Evolutionary conservation across 2,329 filamentous ascomycete species (phyloP), one percentile per base, ranked within the genome.

Genomic region (Ilyonectria sp.): DNA sequence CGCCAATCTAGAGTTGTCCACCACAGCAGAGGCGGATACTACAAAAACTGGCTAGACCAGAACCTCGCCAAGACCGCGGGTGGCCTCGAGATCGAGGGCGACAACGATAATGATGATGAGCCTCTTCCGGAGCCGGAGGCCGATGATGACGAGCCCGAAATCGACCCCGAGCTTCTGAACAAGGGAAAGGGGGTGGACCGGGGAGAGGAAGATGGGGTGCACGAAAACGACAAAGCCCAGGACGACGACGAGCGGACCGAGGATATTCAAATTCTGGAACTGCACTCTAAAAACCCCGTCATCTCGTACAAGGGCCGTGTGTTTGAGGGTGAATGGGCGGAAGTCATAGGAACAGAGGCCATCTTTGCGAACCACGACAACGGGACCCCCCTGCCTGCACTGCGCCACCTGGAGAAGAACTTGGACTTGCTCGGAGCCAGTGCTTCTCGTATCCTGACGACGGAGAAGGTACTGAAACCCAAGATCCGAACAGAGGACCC

Each of bases 261-360:
- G 21, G 81, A 87, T 44, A 88, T 97, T 6, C 94, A 97, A 76
- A 91, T 98, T 57, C 85, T 96, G n/a, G 94, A 94, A 31, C 86
- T 98, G 4, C 92, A 97, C 79, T 91, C 91, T 1, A 76, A 82
- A 2, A 92, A 93, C 55, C 95, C 95, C 0, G 83, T 97, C 31
- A 86, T 97, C 66, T 92, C 92, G 23, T 97, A 97, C 81, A 88
- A 92, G 65, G 93, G 92, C 33, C 89, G 91, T 69, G 84, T 97
- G 23, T 96, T 95, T 77, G 90, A 90, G 70, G 95, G 94, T 71
- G 83, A 89, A 52, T 98, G 95, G 95, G 88, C 90, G 11, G 90
- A 93, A 68, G 92, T 94, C 67, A 89, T 97, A 49, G 95, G 95
- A 40, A 97, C 94, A 0, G 94, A 97, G 72, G 83, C 95, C 70